Percentiles rank a stretch among this genome's conserved stretches.
Evolutionary conservation across 2,329 filamentous ascomycete genomes (phyloP).

Genomic region (Hypomyces perniciosus): DNA sequence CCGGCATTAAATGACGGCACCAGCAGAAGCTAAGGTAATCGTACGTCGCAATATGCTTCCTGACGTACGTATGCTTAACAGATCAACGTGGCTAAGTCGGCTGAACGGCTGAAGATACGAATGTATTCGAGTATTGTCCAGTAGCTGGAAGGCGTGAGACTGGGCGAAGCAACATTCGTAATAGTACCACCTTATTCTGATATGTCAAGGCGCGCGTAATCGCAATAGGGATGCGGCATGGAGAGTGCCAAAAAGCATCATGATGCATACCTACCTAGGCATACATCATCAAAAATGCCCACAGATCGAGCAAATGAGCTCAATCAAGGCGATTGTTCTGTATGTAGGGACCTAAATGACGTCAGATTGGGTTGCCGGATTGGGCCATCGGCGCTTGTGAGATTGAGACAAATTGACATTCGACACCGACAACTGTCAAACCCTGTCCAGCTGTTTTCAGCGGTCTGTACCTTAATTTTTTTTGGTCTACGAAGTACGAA

Average conservation of each 20-base stretch:
- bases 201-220: no score
- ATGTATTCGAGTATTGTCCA: no score
- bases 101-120: conserved; percentile 3
- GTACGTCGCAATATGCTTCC: background rate
- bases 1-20: no score
- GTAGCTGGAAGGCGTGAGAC: no score
- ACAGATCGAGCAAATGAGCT: background rate
- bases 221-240: no score
- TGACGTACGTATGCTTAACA: background rate
- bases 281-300: background rate
- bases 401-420: background rate
- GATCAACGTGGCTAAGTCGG: conserved; percentile 1
- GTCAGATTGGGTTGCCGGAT: conserved; percentile 8
- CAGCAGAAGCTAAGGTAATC: background rate
- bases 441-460: background rate
- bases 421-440: background rate
- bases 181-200: no score
- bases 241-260: no score
- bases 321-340: background rate
- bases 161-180: no score
- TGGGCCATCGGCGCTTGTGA: background rate
- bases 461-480: background rate
- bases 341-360: conserved; percentile 3
- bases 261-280: no score
- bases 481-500: no score